Base-by-base conservation (phyloP, 1,284 basidiomycete species). In the Kalmanozyma brasiliensis region DNA sequence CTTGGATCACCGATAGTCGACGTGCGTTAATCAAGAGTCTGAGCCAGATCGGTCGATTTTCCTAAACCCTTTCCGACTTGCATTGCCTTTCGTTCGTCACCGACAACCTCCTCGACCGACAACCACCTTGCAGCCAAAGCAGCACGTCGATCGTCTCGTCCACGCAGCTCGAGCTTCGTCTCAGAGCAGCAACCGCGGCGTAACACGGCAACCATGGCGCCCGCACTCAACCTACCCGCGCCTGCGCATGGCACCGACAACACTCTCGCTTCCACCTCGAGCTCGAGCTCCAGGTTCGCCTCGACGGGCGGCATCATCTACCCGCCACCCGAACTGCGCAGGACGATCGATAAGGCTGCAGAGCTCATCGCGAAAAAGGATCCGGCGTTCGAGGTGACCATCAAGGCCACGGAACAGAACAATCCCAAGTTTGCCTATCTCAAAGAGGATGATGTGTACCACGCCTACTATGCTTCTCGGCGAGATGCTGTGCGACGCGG, bases 341-440 rank as follows among this genome's bases (percentile, higher is more conserved):
- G 89, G 64, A 93, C 98, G 61, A 94, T 98, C 75, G 96, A 98
- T 86, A 90, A 94, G 80, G 98, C 96, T 7, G 94, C 96, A 13
- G 83, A 87, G n/a, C 94, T 92, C 67, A 91, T 98, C 64, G 93
- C 94, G 19, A 73, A 76, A 35, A 75, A 76, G 35, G 79, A 80
- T 38, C 58, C 71, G 8, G 60, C 74, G 8, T 82, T 82, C 49
- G 80, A 82, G 52, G 69, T 63, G 29, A 78, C 74, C 52, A 81
- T 82, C 67, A 68, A 72, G 29, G 41, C 55, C 14, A 70, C 78
- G 20, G 78, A 78, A 48, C 43, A 53, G 14, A 63, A 61, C 46
- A 79, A 76, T n/a, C 71, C 66, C 19, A 77, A 77, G 47, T 80
- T 81, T 43, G 63, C 71, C 34, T 82, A 81, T 51, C 51, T 82